A percentile compares a stretch with the other conserved stretches of the same genome.
Evolutionary conservation across 2,329 filamentous ascomycete genomes (phyloP).

Genomic region (Colletotrichum cereale): DNA sequence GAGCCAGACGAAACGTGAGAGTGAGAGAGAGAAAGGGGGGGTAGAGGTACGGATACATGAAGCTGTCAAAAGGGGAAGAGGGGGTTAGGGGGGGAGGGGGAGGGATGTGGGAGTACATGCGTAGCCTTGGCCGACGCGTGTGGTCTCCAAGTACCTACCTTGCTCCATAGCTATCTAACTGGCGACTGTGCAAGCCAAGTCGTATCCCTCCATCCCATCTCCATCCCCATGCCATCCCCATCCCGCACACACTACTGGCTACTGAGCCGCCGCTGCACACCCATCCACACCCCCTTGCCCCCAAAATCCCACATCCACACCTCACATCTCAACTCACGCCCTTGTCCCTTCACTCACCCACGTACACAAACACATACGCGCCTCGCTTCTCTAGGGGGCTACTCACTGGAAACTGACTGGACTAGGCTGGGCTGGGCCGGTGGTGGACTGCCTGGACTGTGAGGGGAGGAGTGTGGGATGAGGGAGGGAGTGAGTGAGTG

Average conservation of each 20-base stretch:
- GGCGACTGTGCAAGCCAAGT: background rate
- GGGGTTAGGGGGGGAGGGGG: background rate
- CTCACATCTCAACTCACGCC: background rate
- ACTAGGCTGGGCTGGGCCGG: constrained; percentile 10
- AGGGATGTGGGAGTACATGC: background rate
- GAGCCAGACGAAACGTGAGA: background rate
- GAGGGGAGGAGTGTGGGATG: constrained; percentile 1
- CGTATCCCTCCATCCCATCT: constrained; percentile 3
- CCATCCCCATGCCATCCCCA: constrained; percentile 20
- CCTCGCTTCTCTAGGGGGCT: constrained; percentile 29
- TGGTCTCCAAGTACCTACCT: background rate
- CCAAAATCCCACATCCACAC: background rate
- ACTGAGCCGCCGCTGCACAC: constrained; percentile 34
- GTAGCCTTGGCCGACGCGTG: background rate
- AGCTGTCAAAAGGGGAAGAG: background rate
- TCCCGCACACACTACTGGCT: constrained; percentile 26
- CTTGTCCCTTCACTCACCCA: background rate
- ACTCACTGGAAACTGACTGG: constrained; percentile 23
- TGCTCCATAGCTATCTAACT: constrained; percentile 5
- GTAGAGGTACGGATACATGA: background rate
- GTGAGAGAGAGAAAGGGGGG: background rate
- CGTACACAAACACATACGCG: constrained; percentile 14
- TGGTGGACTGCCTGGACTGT: background rate
- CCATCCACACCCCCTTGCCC: constrained; percentile 1
- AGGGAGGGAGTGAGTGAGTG: background rate